Conservation (phyloP, 768 basidiomycete genomes). For the Saitozyma sp. region DNA sequence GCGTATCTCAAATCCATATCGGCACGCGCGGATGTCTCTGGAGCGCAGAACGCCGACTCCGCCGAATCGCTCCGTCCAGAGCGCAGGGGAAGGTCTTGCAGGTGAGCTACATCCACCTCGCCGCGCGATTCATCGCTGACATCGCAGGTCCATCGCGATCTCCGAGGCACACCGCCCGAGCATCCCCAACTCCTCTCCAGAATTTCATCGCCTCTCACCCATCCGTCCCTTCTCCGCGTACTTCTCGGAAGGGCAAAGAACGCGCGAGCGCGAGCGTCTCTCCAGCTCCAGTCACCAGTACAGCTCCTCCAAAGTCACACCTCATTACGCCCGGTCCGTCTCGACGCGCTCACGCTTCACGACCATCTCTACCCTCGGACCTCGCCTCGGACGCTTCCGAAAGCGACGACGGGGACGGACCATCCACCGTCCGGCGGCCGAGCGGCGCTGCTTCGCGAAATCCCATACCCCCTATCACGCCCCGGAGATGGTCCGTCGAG, state of each 20-base stretch:
- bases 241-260: slow-evolving; percentile 41
- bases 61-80: too few species aligned
- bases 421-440: not conserved
- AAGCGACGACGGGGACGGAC: not conserved
- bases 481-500: slow-evolving; percentile 31
- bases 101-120: not conserved
- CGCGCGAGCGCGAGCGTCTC: slow-evolving; percentile 7
- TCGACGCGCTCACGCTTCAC: not conserved
- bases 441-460: not conserved
- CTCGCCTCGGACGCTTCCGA: not conserved
- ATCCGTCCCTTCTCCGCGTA: slow-evolving; percentile 1
- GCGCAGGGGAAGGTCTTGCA: too few species aligned
- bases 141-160: not conserved
- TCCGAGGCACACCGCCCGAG: not conserved
- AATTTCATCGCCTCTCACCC: slow-evolving; percentile 29
- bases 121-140: too few species aligned
- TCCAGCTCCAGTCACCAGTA: not conserved
- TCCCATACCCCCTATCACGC: slow-evolving; percentile 12
- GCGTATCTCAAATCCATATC: slow-evolving; percentile 33
- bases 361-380: not conserved
- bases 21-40: slow-evolving; percentile 6
- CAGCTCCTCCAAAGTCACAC: not conserved
- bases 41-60: not conserved
- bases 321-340: not conserved
- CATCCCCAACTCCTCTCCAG: slow-evolving; percentile 17